A percentile compares a stretch with the other conserved stretches of the same genome.
Conservation (phyloP, 495 filamentous ascomycete genomes). For the Bryoglossum gracile region DNA sequence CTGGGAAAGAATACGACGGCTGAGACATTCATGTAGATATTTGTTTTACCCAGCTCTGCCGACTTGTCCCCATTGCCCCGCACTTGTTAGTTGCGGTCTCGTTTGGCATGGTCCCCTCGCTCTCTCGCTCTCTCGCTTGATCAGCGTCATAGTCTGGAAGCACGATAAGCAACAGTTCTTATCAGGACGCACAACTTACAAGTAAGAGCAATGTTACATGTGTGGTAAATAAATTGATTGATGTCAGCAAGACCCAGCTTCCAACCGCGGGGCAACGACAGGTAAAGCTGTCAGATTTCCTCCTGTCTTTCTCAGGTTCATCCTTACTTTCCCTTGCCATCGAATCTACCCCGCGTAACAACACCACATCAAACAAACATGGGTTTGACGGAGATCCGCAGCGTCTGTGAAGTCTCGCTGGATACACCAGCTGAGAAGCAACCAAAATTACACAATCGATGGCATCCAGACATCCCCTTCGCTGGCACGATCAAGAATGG, state of each 20-base stretch:
- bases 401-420: slow-evolving; percentile 57
- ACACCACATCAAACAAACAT: slow-evolving; percentile 31
- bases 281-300: background rate
- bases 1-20: slow-evolving; percentile 2
- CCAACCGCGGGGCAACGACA: slow-evolving; percentile 1
- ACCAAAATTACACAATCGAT: slow-evolving; percentile 75
- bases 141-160: too few species aligned
- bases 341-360: background rate
- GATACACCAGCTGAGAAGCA: slow-evolving; percentile 73
- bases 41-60: too few species aligned
- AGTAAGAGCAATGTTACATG: too few species aligned
- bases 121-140: too few species aligned
- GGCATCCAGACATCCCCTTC: slow-evolving; percentile 88
- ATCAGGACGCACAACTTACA: too few species aligned
- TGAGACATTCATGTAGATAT: slow-evolving; percentile 5
- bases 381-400: slow-evolving; percentile 59
- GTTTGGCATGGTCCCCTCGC: too few species aligned
- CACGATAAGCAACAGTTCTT: too few species aligned
- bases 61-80: background rate
- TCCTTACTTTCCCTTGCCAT: too few species aligned
- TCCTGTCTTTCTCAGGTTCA: slow-evolving; percentile 1
- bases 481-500: slow-evolving; percentile 69
- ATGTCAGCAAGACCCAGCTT: too few species aligned
- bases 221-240: background rate
- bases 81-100: slow-evolving; percentile 3